Evolutionary conservation across 2,329 filamentous ascomycete species (phyloP), one percentile per base, ranked within the genome.

Genomic region (Ophiostoma sp.): DNA sequence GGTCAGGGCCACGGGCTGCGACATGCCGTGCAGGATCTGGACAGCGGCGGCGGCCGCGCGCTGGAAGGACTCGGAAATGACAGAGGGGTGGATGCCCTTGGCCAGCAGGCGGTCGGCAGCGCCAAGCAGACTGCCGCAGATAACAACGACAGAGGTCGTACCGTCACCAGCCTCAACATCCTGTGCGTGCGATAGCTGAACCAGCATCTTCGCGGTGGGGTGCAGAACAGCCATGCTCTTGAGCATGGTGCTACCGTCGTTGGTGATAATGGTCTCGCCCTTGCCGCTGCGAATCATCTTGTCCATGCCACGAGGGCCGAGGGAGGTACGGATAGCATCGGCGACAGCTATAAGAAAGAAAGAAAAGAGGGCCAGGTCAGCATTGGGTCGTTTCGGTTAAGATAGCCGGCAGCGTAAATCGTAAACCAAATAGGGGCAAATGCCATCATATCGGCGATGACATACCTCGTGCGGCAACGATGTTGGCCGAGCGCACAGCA

Each of bases 221-320:
- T 99, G 96, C 92, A 99, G 94, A 78, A 99, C 96, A 77, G 93
- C 93, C 96, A 99, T 98, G 87, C 95, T 95, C 86, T 93, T 97
- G 81, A 99, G 86, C 95, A 99, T 99, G 73, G 96, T 99, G 86
- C 97, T 97, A 82, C 96, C 96, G 84, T 99, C 96, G 87, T 99
- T 99, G 80, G 96, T 99, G 85, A 99, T 99, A 83, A 98, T 96
- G 74, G 95, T 98, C 84, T 97, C 93, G 85, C 95, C 96, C 85
- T 94, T 97, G 82, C 94, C 93, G 75, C 92, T 97, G 87, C 97
- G 93, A 79, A 99, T 98, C 95, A 98, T 98, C 87, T 98, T 98
- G 86, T 98, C 95, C 95, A 98, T 98, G 81, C 96, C 96, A 83
- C 96, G 91, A 77, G 96, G 96, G 77, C 96, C 96, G 78, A 99